phyloP scores from a whole-genome alignment of 352 stramenopile genomes.

The Globisporangium alternatum region DNA sequence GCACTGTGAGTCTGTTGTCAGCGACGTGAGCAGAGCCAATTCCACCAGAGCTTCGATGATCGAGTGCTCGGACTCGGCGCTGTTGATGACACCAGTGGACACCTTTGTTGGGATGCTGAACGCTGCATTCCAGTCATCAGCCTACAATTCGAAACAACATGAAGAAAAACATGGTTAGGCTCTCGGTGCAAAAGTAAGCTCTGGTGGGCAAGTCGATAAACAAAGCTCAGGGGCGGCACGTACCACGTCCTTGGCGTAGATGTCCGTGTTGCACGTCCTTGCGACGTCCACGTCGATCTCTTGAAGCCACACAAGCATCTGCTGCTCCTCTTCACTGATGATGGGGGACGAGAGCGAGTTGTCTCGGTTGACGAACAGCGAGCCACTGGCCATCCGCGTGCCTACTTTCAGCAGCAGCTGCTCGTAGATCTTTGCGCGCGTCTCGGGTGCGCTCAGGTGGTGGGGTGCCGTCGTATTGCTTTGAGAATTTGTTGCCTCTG shows the following conservation, averaged over 20 bases:
- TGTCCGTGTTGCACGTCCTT: constrained; percentile 63
- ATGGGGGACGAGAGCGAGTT: not conserved
- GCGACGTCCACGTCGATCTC: constrained; percentile 84
- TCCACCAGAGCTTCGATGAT: constrained; percentile 12
- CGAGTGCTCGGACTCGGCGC: constrained; percentile 6
- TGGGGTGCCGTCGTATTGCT: constrained; percentile 27
- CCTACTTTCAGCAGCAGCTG: constrained; percentile 59
- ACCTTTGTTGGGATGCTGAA: not conserved
- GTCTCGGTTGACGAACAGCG: constrained; percentile 9
- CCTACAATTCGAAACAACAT: constrained; percentile 4
- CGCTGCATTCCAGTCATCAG: constrained; percentile 11
- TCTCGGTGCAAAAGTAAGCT: not conserved
- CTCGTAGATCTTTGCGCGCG: constrained; percentile 56
- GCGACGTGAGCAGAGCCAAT: not conserved
- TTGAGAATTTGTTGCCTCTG: not conserved
- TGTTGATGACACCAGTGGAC: not conserved
- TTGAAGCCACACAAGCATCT: constrained; percentile 66
- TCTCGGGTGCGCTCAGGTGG: constrained; percentile 36
- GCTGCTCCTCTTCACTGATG: constrained; percentile 40
- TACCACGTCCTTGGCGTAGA: constrained; percentile 37
- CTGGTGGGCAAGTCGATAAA: not conserved
- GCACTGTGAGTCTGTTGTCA: not conserved
- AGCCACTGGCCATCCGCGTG: constrained; percentile 32
- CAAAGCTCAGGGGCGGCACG: not conserved
- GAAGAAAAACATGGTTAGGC: not conserved